These are phyloP conservation scores for Chaetomiaceae sp. DNA, from an alignment of 2,329 filamentous ascomycete genomes.

Conservation along the genomic window DNA sequence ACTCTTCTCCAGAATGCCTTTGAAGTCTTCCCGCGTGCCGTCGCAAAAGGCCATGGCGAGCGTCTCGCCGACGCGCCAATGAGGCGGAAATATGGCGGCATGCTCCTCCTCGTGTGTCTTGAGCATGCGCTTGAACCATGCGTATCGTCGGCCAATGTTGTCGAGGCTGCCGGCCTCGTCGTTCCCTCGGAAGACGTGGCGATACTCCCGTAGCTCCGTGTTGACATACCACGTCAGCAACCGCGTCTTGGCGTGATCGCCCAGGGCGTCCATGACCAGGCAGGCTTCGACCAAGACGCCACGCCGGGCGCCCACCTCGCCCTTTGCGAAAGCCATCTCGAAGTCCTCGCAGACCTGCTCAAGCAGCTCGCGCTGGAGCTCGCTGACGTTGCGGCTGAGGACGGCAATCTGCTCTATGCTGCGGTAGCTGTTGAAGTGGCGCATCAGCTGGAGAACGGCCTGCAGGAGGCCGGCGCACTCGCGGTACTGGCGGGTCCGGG, in stretches of 20 bases:
- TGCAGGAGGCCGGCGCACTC: slow-evolving; percentile 92
- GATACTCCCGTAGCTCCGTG: slow-evolving; percentile 89
- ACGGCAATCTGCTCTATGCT: slow-evolving; percentile 98
- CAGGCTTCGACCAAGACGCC: slow-evolving; percentile 79
- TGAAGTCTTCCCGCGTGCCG: slow-evolving; percentile 91
- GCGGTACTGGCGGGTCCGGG: slow-evolving; percentile 82
- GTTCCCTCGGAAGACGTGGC: slow-evolving; percentile 91
- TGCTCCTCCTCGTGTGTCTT: slow-evolving; percentile 96
- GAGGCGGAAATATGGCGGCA: slow-evolving; percentile 74
- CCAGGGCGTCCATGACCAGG: slow-evolving; percentile 88
- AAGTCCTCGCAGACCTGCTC: slow-evolving; percentile 99
- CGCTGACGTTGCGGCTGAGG: slow-evolving; percentile 85
- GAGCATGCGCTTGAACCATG: slow-evolving; percentile 94
- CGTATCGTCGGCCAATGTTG: slow-evolving; percentile 91
- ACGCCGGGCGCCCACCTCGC: slow-evolving; percentile 67
- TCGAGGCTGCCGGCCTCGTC: slow-evolving; percentile 95
- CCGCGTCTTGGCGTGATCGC: slow-evolving; percentile 75
- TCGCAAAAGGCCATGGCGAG: slow-evolving; percentile 92
- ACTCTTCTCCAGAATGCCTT: slow-evolving; percentile 81
- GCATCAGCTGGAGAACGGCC: slow-evolving; percentile 95
- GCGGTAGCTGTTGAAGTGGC: slow-evolving; percentile 95
- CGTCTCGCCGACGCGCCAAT: slow-evolving; percentile 88
- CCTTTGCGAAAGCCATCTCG: slow-evolving; percentile 88
- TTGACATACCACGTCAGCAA: slow-evolving; percentile 97
- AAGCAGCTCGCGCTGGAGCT: slow-evolving; percentile 84